phyloP scores from a whole-genome alignment of 495 filamentous ascomycete species.

The Annulohypoxylon stygium region DNA sequence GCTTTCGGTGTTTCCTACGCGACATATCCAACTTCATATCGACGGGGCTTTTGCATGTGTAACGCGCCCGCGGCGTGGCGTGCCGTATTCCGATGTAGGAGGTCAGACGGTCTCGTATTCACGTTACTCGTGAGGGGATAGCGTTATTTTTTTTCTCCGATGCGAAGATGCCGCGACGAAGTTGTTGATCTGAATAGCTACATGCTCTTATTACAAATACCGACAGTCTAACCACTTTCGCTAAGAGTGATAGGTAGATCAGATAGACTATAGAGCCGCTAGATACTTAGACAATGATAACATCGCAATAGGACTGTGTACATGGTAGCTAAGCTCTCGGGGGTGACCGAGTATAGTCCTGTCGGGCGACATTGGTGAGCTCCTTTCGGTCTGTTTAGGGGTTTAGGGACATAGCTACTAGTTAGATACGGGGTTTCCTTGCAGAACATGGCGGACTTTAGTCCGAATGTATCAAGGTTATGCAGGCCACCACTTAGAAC shows the following conservation, averaged over 20 bases:
- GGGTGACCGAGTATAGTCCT: background rate
- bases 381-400: background rate
- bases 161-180: background rate
- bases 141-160: constrained; percentile 1
- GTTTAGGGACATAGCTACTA: background rate
- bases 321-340: background rate
- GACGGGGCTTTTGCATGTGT: constrained; percentile 8
- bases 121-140: constrained; percentile 5
- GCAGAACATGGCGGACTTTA: background rate
- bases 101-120: constrained; percentile 29
- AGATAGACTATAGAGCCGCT: background rate
- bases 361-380: background rate
- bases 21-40: constrained; percentile 21
- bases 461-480: background rate
- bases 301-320: background rate
- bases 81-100: constrained; percentile 28
- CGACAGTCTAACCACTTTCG: background rate
- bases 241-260: no score
- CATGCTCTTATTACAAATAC: background rate
- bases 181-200: background rate
- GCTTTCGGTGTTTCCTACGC: constrained; percentile 12
- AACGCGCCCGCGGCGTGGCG: constrained; percentile 16
- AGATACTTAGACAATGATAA: background rate
- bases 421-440: background rate
- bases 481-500: background rate